phyloP scores from a whole-genome alignment of 2,329 filamentous ascomycete genomes.

The Fusarium denticulatum region DNA sequence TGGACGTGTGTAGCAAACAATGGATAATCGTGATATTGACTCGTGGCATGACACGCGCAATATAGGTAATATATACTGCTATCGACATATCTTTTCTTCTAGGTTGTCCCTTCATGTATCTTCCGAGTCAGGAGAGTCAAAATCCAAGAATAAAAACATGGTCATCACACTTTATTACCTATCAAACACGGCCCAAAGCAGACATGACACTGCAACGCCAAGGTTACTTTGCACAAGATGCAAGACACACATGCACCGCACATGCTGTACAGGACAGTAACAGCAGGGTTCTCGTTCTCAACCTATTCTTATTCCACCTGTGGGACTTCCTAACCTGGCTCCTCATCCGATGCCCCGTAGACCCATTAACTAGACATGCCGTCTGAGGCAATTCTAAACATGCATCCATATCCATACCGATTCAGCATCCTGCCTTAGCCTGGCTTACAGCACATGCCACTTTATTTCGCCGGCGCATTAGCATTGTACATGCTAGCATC shows the following conservation, averaged over 20 bases:
- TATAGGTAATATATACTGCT: neutral
- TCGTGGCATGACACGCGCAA: slow-evolving; percentile 20
- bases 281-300: slow-evolving; percentile 23
- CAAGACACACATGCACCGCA: slow-evolving; percentile 33
- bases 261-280: slow-evolving; percentile 5
- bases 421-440: slow-evolving; percentile 15
- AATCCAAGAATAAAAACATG: neutral
- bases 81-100: neutral
- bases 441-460: slow-evolving; percentile 22
- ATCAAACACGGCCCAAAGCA: neutral
- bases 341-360: slow-evolving; percentile 40
- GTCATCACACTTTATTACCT: neutral
- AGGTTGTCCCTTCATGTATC: neutral
- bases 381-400: slow-evolving; percentile 42
- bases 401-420: neutral
- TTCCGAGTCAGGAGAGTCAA: neutral
- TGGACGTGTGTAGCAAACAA: neutral
- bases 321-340: slow-evolving; percentile 38
- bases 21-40: neutral
- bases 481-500: neutral
- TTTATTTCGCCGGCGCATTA: slow-evolving; percentile 1
- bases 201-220: slow-evolving; percentile 4
- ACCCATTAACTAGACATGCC: slow-evolving; percentile 10
- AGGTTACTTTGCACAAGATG: slow-evolving; percentile 5
- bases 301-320: slow-evolving; percentile 7